Percentiles rank a stretch among this genome's conserved stretches.
phyloP scores from a whole-genome alignment of 345 rosid species.

The Balakata baccata region DNA sequence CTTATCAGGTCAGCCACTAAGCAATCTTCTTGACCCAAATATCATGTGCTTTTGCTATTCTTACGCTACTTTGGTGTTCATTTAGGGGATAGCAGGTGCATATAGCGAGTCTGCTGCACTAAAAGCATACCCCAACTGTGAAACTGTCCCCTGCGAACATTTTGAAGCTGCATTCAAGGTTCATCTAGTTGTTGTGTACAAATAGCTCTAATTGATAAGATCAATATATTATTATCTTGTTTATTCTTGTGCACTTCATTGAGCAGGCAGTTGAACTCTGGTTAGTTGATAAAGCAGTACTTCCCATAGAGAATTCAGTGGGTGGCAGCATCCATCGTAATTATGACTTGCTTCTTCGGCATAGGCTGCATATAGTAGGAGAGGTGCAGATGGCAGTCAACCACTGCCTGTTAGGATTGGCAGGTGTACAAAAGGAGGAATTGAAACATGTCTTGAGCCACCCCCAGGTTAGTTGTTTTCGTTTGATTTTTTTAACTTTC shows the following conservation, averaged over 20 bases:
- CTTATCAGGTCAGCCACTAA: constrained; percentile 65
- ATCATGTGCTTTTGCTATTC: constrained; percentile 18
- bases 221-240: neutral
- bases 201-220: constrained; percentile 11
- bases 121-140: constrained; percentile 81
- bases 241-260: constrained; percentile 15
- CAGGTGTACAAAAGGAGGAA: constrained; percentile 66
- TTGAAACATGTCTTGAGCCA: constrained; percentile 77
- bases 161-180: constrained; percentile 89
- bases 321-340: constrained; percentile 95
- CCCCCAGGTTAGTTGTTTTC: constrained; percentile 60
- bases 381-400: constrained; percentile 77
- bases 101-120: constrained; percentile 90
- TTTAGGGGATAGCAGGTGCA: constrained; percentile 87
- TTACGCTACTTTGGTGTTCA: constrained; percentile 16
- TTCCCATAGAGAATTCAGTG: constrained; percentile 86
- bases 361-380: constrained; percentile 88
- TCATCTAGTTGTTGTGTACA: constrained; percentile 10
- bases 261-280: constrained; percentile 90
- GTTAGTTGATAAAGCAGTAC: constrained; percentile 88
- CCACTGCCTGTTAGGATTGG: constrained; percentile 82
- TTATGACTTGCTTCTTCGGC: constrained; percentile 90
- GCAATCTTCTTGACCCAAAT: constrained; percentile 12
- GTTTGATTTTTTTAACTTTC: neutral
- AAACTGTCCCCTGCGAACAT: constrained; percentile 84